A percentile compares a stretch with the other conserved stretches of the same genome.
Evolutionary conservation across 768 basidiomycete species (phyloP).

Genomic region (Austroboletus eburneus): DNA sequence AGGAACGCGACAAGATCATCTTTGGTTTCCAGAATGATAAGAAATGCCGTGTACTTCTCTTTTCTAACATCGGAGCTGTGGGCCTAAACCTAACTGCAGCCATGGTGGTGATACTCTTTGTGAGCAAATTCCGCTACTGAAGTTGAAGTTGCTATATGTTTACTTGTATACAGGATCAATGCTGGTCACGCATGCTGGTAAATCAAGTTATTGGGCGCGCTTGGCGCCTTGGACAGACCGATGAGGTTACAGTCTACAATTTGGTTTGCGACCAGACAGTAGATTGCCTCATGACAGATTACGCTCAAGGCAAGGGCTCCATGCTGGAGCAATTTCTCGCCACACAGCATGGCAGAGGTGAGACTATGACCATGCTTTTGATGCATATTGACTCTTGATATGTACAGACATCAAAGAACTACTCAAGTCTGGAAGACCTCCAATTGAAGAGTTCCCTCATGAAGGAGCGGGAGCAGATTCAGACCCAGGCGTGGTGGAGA

Average conservation of each 20-base stretch:
- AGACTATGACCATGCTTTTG: not conserved
- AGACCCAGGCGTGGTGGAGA: not conserved
- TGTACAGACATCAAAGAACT: slow-evolving; percentile 1
- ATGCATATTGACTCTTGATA: not conserved
- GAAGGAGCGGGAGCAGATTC: slow-evolving; percentile 1
- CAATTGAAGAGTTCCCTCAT: not conserved
- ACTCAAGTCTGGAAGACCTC: slow-evolving; percentile 1
- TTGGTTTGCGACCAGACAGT: slow-evolving; percentile 7
- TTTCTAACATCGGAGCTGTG: slow-evolving; percentile 3
- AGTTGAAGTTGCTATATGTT: not conserved
- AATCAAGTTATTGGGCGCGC: slow-evolving; percentile 13
- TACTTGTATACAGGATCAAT: not conserved
- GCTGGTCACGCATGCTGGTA: slow-evolving; percentile 11
- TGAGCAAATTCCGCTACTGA: not conserved
- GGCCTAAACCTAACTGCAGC: slow-evolving; percentile 4
- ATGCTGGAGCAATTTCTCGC: slow-evolving; percentile 10
- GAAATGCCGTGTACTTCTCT: slow-evolving; percentile 1
- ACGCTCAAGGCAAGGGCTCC: slow-evolving; percentile 6
- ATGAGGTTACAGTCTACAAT: slow-evolving; percentile 8
- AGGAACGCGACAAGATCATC: not conserved
- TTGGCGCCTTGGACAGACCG: slow-evolving; percentile 9
- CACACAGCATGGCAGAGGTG: slow-evolving; percentile 1
- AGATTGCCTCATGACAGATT: slow-evolving; percentile 11
- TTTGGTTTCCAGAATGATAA: not conserved
- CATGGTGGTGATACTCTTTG: slow-evolving; percentile 3